phyloP scores from a whole-genome alignment of 306 rosid genomes.

The Cicer cuneatum region DNA sequence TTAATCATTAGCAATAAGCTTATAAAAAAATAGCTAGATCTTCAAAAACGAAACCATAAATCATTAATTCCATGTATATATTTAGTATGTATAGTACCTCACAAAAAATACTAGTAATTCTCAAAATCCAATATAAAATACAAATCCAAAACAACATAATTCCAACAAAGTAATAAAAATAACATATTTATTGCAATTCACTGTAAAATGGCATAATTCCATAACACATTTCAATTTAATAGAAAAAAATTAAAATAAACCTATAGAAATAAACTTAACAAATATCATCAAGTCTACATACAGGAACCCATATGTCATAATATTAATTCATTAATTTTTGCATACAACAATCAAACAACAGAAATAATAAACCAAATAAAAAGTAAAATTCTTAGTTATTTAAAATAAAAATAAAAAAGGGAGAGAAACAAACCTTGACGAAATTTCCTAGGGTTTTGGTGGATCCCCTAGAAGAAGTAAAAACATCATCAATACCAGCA shows the following conservation, averaged over 20 bases:
- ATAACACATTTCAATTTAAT: neutral
- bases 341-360: too few relatives aligned
- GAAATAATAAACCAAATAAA: neutral
- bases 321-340: too few relatives aligned
- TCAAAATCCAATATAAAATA: neutral
- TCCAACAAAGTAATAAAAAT: neutral
- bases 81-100: too few relatives aligned
- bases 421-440: conserved; percentile 33
- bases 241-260: neutral
- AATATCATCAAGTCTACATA: neutral
- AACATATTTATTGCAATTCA: neutral
- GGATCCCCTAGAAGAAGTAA: conserved; percentile 50
- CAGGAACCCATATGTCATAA: too few relatives aligned
- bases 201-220: neutral
- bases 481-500: conserved; percentile 50
- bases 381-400: neutral
- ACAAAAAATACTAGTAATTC: neutral
- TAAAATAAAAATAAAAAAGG: neutral
- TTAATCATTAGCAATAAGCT: too few relatives aligned
- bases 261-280: neutral
- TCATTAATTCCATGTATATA: neutral
- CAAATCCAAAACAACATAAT: neutral
- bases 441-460: conserved; percentile 51
- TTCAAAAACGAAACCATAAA: too few relatives aligned
- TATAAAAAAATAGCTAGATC: too few relatives aligned